Conservation (phyloP, 2,329 filamentous ascomycete species). For the Dothidotthia symphoricarpi region DNA sequence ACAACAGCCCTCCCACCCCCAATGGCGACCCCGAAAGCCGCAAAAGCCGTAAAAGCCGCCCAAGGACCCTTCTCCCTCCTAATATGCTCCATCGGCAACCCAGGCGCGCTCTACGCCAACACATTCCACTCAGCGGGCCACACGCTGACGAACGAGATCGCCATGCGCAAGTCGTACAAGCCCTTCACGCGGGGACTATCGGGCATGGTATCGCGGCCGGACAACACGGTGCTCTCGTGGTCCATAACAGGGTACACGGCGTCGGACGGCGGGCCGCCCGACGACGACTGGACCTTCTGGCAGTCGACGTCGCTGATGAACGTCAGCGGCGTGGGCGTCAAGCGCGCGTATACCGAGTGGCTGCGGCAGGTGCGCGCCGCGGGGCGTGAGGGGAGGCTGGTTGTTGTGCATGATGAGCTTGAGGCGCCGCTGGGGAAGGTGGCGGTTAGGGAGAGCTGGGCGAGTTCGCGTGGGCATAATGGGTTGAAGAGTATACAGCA, state of each 20-base stretch:
- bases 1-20: conserved; percentile 1
- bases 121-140: conserved; percentile 90
- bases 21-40: conserved; percentile 27
- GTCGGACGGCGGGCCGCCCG: conserved; percentile 11
- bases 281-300: conserved; percentile 61
- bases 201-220: conserved; percentile 30
- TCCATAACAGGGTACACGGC: conserved; percentile 43
- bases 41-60: too few species aligned
- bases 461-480: conserved; percentile 47
- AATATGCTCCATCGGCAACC: conserved; percentile 86
- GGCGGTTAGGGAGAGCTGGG: conserved; percentile 60
- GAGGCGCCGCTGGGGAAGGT: conserved; percentile 70
- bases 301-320: conserved; percentile 84
- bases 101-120: conserved; percentile 62
- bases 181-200: conserved; percentile 32
- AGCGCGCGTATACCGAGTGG: conserved; percentile 62
- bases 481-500: conserved; percentile 45
- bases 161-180: conserved; percentile 25
- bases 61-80: conserved; percentile 56
- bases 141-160: conserved; percentile 59
- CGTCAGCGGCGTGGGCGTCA: conserved; percentile 69
- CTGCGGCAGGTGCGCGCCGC: conserved; percentile 11
- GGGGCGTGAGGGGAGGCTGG: conserved; percentile 52
- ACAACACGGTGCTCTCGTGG: conserved; percentile 37
- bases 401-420: conserved; percentile 87